Evolutionary conservation across 352 stramenopile genomes (phyloP).

Genomic region (Pythium diclinum): DNA sequence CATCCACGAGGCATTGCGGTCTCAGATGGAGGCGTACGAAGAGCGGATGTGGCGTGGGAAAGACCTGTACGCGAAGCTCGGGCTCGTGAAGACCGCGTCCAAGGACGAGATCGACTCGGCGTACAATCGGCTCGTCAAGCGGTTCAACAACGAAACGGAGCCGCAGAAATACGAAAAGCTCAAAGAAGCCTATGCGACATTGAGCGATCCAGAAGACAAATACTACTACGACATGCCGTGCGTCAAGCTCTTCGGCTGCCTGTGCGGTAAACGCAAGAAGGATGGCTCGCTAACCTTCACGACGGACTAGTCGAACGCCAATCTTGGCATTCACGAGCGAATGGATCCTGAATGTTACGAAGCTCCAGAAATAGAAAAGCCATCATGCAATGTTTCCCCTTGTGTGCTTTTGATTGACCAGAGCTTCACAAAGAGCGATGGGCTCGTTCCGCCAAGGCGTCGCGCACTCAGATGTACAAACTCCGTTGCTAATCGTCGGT

Average conservation of each 20-base stretch:
- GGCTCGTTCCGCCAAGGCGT: slow-evolving; percentile 36
- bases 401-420: background rate
- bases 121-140: slow-evolving; percentile 79
- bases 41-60: slow-evolving; percentile 76
- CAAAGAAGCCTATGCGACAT: slow-evolving; percentile 65
- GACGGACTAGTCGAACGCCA: slow-evolving; percentile 35
- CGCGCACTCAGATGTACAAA: slow-evolving; percentile 26
- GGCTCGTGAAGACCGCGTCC: slow-evolving; percentile 63
- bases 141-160: slow-evolving; percentile 85
- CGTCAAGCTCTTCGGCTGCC: slow-evolving; percentile 71
- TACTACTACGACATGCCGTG: slow-evolving; percentile 85
- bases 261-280: slow-evolving; percentile 79
- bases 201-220: slow-evolving; percentile 80
- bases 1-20: slow-evolving; percentile 60
- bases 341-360: background rate
- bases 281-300: slow-evolving; percentile 79
- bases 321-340: background rate
- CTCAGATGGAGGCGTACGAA: slow-evolving; percentile 69
- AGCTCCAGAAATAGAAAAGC: background rate
- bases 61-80: slow-evolving; percentile 77
- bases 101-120: slow-evolving; percentile 74
- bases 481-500: slow-evolving; percentile 42
- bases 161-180: slow-evolving; percentile 84
- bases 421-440: slow-evolving; percentile 23
- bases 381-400: background rate